A percentile compares a stretch with the other conserved stretches of the same genome.
Conservation (phyloP, 2,329 filamentous ascomycete species). For the Curvularia sp. region DNA sequence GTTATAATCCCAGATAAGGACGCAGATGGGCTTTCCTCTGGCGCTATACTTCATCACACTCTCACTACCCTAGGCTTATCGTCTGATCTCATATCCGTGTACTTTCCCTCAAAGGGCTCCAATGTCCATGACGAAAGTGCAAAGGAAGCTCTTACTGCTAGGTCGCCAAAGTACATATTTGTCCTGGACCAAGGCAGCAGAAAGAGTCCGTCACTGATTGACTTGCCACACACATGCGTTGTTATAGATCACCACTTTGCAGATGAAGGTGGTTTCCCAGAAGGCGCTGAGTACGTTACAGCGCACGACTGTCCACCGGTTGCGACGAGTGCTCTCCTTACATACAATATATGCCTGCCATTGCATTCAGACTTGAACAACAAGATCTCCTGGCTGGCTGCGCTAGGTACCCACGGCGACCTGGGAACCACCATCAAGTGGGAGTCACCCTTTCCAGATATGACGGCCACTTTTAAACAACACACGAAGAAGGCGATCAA, state of each 20-base stretch:
- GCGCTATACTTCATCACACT: slow-evolving; percentile 68
- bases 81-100: slow-evolving; percentile 61
- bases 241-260: slow-evolving; percentile 71
- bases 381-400: slow-evolving; percentile 67
- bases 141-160: slow-evolving; percentile 59
- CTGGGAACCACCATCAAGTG: slow-evolving; percentile 71
- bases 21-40: slow-evolving; percentile 70
- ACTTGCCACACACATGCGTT: slow-evolving; percentile 59
- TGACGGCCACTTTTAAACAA: slow-evolving; percentile 65
- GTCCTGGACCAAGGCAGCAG: slow-evolving; percentile 71
- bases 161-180: slow-evolving; percentile 65
- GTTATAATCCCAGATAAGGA: slow-evolving; percentile 74
- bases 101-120: slow-evolving; percentile 66
- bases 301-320: slow-evolving; percentile 71
- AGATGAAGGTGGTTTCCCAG: slow-evolving; percentile 65
- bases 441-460: slow-evolving; percentile 71
- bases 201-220: slow-evolving; percentile 61
- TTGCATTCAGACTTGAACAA: slow-evolving; percentile 61
- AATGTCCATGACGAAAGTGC: slow-evolving; percentile 65
- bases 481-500: slow-evolving; percentile 69
- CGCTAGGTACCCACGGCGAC: slow-evolving; percentile 71
- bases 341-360: slow-evolving; percentile 67
- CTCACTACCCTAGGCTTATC: slow-evolving; percentile 66
- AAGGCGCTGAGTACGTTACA: slow-evolving; percentile 63
- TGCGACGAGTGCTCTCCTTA: slow-evolving; percentile 69